Evolutionary conservation across 1,284 basidiomycete species (phyloP).

Genomic region (Ceratorhiza oryzae-sativae): DNA sequence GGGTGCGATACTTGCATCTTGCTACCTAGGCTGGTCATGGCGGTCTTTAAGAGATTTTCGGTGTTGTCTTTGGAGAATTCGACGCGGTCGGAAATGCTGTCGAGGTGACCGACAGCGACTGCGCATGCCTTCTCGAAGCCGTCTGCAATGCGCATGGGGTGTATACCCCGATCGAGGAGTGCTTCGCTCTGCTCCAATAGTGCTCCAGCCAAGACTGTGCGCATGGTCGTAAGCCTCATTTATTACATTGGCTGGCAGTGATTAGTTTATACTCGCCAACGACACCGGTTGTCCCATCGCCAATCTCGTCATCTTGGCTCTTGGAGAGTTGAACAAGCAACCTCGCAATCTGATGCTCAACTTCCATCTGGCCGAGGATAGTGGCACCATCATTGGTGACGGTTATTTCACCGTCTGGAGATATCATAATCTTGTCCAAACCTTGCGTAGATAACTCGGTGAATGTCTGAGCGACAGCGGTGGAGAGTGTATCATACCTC

Average conservation of each 20-base stretch:
- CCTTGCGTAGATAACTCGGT: too few species aligned
- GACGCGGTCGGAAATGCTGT: conserved; percentile 91
- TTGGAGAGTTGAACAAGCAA: conserved; percentile 95
- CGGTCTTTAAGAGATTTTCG: conserved; percentile 89
- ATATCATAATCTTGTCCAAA: conserved; percentile 98
- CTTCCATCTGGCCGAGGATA: conserved; percentile 95
- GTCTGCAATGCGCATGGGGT: conserved; percentile 98
- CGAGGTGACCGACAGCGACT: conserved; percentile 89
- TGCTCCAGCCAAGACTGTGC: conserved; percentile 91
- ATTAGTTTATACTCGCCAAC: conserved; percentile 73
- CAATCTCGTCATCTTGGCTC: conserved; percentile 99
- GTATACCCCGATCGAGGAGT: conserved; percentile 95
- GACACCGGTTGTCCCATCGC: conserved; percentile 98
- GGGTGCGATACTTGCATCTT: conserved; percentile 81
- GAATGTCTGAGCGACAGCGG: too few species aligned
- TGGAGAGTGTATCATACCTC: too few species aligned
- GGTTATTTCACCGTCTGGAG: conserved; percentile 97
- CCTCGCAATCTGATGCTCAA: conserved; percentile 98
- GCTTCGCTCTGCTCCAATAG: conserved; percentile 89
- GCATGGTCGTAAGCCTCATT: background rate
- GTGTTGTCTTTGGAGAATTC: conserved; percentile 85
- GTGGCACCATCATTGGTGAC: conserved; percentile 99
- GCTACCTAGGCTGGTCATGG: conserved; percentile 94
- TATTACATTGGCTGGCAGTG: background rate
- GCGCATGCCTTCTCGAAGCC: conserved; percentile 95